phyloP scores from a whole-genome alignment of 176 grass and related monocot genomes.

The Carex pumila region DNA sequence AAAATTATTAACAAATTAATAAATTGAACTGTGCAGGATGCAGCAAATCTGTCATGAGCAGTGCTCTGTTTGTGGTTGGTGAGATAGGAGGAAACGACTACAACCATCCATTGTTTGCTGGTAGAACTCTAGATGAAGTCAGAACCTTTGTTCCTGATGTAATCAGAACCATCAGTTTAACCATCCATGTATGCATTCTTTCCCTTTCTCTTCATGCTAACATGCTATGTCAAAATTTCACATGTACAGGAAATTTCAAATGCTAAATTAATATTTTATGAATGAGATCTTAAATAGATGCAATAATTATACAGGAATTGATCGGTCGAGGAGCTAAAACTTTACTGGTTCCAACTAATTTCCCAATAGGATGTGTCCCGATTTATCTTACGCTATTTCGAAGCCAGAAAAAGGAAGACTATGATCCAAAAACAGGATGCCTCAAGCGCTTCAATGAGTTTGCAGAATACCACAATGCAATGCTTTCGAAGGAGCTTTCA shows the following conservation, averaged over 20 bases:
- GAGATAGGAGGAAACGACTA: slow-evolving; percentile 99
- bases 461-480: slow-evolving; percentile 57
- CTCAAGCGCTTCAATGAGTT: slow-evolving; percentile 77
- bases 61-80: slow-evolving; percentile 68
- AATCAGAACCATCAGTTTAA: slow-evolving; percentile 51
- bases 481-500: slow-evolving; percentile 43
- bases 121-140: slow-evolving; percentile 42
- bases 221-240: too few relatives aligned
- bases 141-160: slow-evolving; percentile 57
- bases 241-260: too few relatives aligned
- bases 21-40: slow-evolving; percentile 2
- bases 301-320: slow-evolving; percentile 47
- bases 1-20: not conserved
- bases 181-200: slow-evolving; percentile 42
- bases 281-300: not conserved
- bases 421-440: slow-evolving; percentile 76
- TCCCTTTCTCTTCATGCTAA: not conserved
- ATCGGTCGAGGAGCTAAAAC: slow-evolving; percentile 70
- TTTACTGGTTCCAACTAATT: slow-evolving; percentile 71
- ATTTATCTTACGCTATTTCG: slow-evolving; percentile 52
- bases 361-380: slow-evolving; percentile 76
- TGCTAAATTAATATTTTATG: not conserved
- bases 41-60: slow-evolving; percentile 21
- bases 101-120: slow-evolving; percentile 48
- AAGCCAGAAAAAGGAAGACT: slow-evolving; percentile 56